Evolutionary conservation across 164 flowering plant species (phyloP).

Genomic region (Macadamia tetraphylla): DNA sequence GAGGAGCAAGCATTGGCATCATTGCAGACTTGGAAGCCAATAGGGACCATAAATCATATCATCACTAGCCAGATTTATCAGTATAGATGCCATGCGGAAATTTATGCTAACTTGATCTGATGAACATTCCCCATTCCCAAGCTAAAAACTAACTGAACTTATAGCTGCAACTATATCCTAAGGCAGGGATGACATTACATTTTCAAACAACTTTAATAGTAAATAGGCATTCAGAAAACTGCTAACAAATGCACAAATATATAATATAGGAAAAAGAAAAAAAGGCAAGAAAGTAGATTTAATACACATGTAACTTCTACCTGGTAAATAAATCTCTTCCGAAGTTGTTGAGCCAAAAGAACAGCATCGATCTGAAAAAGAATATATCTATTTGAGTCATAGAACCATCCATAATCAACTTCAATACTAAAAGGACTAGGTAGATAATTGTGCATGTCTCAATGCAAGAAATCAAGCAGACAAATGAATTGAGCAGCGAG

Average conservation of each 20-base stretch:
- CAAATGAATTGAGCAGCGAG: too few relatives aligned
- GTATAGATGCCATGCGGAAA: too few relatives aligned
- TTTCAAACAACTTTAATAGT: not conserved
- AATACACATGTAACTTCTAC: slow-evolving; percentile 18
- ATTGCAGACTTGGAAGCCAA: too few relatives aligned
- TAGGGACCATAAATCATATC: too few relatives aligned
- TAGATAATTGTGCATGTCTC: not conserved
- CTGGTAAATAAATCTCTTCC: slow-evolving; percentile 51
- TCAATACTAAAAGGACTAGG: not conserved
- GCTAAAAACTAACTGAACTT: too few relatives aligned
- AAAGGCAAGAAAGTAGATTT: not conserved
- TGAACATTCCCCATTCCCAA: too few relatives aligned
- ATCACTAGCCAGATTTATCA: too few relatives aligned
- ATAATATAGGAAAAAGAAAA: not conserved
- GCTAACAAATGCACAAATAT: not conserved
- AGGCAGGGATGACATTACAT: not conserved
- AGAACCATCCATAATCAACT: not conserved
- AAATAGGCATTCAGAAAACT: not conserved
- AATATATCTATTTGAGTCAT: slow-evolving; percentile 1
- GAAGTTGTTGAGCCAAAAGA: slow-evolving; percentile 47
- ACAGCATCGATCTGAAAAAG: slow-evolving; percentile 58
- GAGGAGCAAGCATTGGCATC: too few relatives aligned
- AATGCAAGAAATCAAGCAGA: not conserved
- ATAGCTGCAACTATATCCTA: too few relatives aligned
- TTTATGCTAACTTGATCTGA: too few relatives aligned